A percentile compares a stretch with the other conserved stretches of the same genome.
These are phyloP conservation scores for Fonsecaea pugnacius DNA, from an alignment of 2,329 filamentous ascomycete genomes.

Conservation along the genomic window DNA sequence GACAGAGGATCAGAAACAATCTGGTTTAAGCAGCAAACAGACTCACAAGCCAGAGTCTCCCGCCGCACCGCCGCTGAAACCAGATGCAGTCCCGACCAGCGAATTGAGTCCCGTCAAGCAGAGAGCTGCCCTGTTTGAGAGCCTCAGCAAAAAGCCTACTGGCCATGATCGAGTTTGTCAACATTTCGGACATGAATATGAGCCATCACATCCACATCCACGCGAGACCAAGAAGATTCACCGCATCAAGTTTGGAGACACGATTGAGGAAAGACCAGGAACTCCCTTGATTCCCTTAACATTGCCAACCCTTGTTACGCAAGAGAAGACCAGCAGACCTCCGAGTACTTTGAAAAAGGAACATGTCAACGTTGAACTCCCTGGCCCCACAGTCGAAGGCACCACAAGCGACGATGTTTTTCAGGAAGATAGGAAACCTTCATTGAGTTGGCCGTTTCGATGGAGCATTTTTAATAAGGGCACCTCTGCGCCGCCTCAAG, in stretches of 20 bases:
- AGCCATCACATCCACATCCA: conserved; percentile 4
- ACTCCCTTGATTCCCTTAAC: conserved; percentile 33
- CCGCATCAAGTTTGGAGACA: conserved; percentile 28
- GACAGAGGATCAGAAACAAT: not conserved
- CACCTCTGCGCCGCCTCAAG: conserved; percentile 22
- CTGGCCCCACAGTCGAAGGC: not conserved
- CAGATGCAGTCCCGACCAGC: not conserved
- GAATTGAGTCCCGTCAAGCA: conserved; percentile 32
- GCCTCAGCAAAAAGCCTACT: conserved; percentile 19
- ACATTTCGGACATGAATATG: conserved; percentile 10
- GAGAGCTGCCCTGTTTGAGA: conserved; percentile 34
- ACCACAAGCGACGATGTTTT: conserved; percentile 3
- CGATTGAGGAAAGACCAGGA: conserved; percentile 28
- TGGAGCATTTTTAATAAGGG: conserved; percentile 32
- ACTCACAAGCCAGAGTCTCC: not conserved
- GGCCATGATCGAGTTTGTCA: conserved; percentile 21
- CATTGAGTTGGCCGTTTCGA: conserved; percentile 30
- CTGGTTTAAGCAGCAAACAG: not conserved
- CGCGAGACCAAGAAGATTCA: conserved; percentile 21
- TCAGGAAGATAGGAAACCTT: conserved; percentile 20
- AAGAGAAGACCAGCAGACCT: conserved; percentile 18
- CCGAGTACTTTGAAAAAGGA: not conserved
- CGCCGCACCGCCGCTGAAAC: conserved; percentile 9
- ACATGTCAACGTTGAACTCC: not conserved
- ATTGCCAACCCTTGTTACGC: conserved; percentile 28